Percentiles rank a stretch among this genome's conserved stretches.
phyloP scores from a whole-genome alignment of 2,329 filamentous ascomycete species.

The Phyllosticta ampelicida region DNA sequence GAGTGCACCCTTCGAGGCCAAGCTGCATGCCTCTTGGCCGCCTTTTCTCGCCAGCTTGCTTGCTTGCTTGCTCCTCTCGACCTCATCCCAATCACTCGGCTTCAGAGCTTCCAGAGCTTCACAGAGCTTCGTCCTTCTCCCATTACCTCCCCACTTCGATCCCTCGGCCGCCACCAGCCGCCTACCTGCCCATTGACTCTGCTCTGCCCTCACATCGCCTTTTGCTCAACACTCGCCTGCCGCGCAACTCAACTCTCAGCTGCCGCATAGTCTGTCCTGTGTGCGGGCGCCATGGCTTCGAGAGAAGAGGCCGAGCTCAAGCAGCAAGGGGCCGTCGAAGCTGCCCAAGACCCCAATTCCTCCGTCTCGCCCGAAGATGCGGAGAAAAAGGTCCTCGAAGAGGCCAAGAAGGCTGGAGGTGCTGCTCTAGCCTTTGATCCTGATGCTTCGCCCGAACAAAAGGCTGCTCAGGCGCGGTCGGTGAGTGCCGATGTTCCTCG shows the following conservation, averaged over 20 bases:
- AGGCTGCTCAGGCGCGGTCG: constrained; percentile 65
- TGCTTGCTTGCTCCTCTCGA: not conserved
- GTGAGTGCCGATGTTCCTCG: constrained; percentile 43
- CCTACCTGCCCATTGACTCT: not conserved
- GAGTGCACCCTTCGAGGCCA: not conserved
- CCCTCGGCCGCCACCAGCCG: not conserved
- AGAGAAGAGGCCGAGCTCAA: constrained; percentile 53
- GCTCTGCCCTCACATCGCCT: not conserved
- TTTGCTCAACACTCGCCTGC: not conserved
- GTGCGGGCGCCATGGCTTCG: constrained; percentile 4
- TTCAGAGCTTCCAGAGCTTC: not conserved
- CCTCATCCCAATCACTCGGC: not conserved
- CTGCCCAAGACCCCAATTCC: constrained; percentile 60
- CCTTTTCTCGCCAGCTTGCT: not conserved
- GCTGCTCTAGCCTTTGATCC: constrained; percentile 80
- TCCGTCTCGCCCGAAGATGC: constrained; percentile 58
- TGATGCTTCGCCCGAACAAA: constrained; percentile 70
- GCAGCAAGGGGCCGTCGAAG: constrained; percentile 68
- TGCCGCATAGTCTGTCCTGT: not conserved
- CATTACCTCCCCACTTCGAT: not conserved
- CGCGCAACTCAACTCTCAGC: not conserved
- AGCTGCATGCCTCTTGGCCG: not conserved
- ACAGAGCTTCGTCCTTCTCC: not conserved
- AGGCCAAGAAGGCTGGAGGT: constrained; percentile 69
- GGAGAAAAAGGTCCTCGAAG: constrained; percentile 61